Conservation (phyloP, 345 rosid species). For the Odontarrhena argentea region DNA sequence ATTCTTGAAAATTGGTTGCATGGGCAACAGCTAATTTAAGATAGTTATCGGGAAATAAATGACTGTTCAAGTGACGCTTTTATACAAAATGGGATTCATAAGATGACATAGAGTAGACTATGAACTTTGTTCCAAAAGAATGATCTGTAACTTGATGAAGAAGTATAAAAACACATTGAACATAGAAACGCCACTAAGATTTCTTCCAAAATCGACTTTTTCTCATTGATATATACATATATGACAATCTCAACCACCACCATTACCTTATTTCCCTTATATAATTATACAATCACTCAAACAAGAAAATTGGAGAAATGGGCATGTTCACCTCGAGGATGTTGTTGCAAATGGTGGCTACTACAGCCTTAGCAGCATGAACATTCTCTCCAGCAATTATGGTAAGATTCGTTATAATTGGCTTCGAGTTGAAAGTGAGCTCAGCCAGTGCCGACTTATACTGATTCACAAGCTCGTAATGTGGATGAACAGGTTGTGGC, state of each 20-base stretch:
- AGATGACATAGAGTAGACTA: constrained; percentile 24
- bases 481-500: constrained; percentile 75
- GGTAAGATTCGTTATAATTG: constrained; percentile 91
- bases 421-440: constrained; percentile 96
- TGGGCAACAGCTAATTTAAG: constrained; percentile 17
- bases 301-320: constrained; percentile 30
- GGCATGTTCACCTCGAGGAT: constrained; percentile 90
- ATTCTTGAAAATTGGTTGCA: constrained; percentile 19
- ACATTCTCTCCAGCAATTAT: constrained; percentile 96
- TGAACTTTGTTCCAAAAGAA: constrained; percentile 13
- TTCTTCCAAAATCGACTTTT: constrained; percentile 40
- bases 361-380: constrained; percentile 82
- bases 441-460: constrained; percentile 86
- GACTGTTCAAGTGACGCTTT: constrained; percentile 1
- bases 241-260: constrained; percentile 42
- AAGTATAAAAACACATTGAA: constrained; percentile 1
- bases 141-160: constrained; percentile 16
- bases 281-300: constrained; percentile 45
- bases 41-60: not conserved
- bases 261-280: constrained; percentile 30
- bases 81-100: constrained; percentile 7
- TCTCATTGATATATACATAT: constrained; percentile 52
- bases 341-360: constrained; percentile 72
- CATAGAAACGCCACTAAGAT: constrained; percentile 11
- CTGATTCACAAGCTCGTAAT: constrained; percentile 88